These are phyloP conservation scores for Gloeostereum incarnatum DNA, from an alignment of 768 basidiomycete genomes.

Conservation along the genomic window DNA sequence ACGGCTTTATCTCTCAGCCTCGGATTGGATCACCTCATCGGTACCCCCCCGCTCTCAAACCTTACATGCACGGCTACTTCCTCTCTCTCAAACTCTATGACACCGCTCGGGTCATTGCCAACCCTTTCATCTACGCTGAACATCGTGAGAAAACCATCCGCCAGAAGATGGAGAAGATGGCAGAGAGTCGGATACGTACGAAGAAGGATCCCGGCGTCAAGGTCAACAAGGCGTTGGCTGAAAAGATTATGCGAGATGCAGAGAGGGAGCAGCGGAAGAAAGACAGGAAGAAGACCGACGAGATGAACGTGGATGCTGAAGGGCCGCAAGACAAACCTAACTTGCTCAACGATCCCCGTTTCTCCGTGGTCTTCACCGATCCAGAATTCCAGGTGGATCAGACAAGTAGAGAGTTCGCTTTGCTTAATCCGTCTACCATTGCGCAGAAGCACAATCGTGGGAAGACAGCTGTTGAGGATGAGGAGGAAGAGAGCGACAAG, in stretches of 20 bases:
- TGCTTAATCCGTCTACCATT: constrained; percentile 86
- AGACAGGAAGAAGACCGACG: constrained; percentile 26
- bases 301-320: constrained; percentile 21
- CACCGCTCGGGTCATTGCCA: constrained; percentile 89
- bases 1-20: constrained; percentile 44
- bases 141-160: constrained; percentile 83
- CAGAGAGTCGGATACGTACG: constrained; percentile 85
- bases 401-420: constrained; percentile 75
- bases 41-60: constrained; percentile 92
- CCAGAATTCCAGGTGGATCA: constrained; percentile 91
- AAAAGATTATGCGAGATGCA: constrained; percentile 64
- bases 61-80: constrained; percentile 99
- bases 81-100: constrained; percentile 93
- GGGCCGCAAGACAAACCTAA: constrained; percentile 27
- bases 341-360: constrained; percentile 80
- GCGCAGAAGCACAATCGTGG: constrained; percentile 36
- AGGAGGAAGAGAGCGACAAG: constrained; percentile 81
- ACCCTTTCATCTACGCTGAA: constrained; percentile 93
- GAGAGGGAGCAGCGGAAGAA: constrained; percentile 46
- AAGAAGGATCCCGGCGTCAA: constrained; percentile 66
- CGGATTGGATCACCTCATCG: constrained; percentile 90
- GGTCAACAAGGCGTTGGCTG: constrained; percentile 75
- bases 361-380: constrained; percentile 84
- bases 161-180: constrained; percentile 88
- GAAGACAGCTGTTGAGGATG: constrained; percentile 82